phyloP scores from a whole-genome alignment of 1,139 yeast genomes.

The Meyerozyma athensensis region DNA sequence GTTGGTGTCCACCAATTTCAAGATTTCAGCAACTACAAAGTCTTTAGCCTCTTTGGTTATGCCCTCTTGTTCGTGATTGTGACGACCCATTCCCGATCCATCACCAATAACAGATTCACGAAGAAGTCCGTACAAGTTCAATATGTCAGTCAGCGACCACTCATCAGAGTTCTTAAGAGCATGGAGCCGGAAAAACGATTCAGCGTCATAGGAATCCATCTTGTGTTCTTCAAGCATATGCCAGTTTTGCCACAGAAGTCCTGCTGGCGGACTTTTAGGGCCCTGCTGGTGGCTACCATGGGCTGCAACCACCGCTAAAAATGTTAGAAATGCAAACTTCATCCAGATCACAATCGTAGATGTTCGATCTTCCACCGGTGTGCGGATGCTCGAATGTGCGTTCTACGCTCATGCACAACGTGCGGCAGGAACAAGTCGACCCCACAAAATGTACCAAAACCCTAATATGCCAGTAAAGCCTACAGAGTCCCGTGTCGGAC shows the following conservation, averaged over 20 bases:
- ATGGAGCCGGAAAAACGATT: conserved; percentile 76
- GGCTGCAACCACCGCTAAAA: conserved; percentile 10
- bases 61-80: conserved; percentile 47
- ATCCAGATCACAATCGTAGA: background rate
- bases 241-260: conserved; percentile 69
- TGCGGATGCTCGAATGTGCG: background rate
- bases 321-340: conserved; percentile 4
- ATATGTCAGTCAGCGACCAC: conserved; percentile 61
- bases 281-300: conserved; percentile 16
- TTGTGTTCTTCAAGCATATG: conserved; percentile 91
- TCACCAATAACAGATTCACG: conserved; percentile 75
- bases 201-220: conserved; percentile 66
- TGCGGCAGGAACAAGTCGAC: background rate
- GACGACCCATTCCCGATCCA: conserved; percentile 87
- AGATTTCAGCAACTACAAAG: conserved; percentile 52
- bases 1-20: conserved; percentile 59
- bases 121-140: conserved; percentile 74
- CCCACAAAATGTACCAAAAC: conserved; percentile 9
- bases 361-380: conserved; percentile 1
- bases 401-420: conserved; percentile 1
- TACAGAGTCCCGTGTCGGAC: conserved; percentile 28
- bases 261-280: conserved; percentile 36
- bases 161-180: conserved; percentile 54
- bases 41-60: conserved; percentile 55
- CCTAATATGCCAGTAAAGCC: conserved; percentile 17